Percentiles rank a stretch among this genome's conserved stretches.
phyloP scores from a whole-genome alignment of 441 rosid species.

The Mallotus repandus region DNA sequence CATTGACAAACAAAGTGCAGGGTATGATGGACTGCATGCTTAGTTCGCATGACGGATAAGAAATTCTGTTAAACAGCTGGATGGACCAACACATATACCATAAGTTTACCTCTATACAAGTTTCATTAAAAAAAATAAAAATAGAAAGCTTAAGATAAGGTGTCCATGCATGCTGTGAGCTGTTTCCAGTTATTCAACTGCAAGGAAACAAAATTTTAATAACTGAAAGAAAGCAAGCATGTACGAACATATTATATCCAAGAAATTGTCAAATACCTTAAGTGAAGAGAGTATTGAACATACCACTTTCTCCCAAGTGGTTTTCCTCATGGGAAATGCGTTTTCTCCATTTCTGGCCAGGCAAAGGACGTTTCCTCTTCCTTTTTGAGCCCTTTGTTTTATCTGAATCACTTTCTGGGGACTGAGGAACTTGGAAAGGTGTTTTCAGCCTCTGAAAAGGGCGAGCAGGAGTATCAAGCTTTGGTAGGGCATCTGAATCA shows the following conservation, averaged over 20 bases:
- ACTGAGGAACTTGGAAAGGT: slow-evolving; percentile 45
- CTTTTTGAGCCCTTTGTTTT: slow-evolving; percentile 39
- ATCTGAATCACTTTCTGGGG: slow-evolving; percentile 47
- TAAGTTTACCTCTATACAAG: background rate
- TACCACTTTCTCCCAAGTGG: slow-evolving; percentile 56
- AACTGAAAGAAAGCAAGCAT: slow-evolving; percentile 13
- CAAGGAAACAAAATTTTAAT: slow-evolving; percentile 11
- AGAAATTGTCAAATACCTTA: slow-evolving; percentile 15
- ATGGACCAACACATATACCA: background rate
- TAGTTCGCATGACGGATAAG: background rate
- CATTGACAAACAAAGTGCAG: background rate
- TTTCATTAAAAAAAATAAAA: background rate
- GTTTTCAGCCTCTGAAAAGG: slow-evolving; percentile 76
- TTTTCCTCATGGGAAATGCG: slow-evolving; percentile 58
- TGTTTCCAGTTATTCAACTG: slow-evolving; percentile 3
- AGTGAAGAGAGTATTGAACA: slow-evolving; percentile 26
- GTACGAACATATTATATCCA: slow-evolving; percentile 12
- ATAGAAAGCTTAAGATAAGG: background rate
- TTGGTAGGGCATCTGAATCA: slow-evolving; percentile 67
- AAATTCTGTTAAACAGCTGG: background rate
- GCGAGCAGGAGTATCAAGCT: slow-evolving; percentile 75
- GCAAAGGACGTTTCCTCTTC: slow-evolving; percentile 80
- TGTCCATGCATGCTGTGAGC: slow-evolving; percentile 3
- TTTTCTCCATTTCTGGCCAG: slow-evolving; percentile 84
- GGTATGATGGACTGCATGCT: background rate